Conservation (phyloP, 768 basidiomycete species). For the Suillus ampliporus region DNA sequence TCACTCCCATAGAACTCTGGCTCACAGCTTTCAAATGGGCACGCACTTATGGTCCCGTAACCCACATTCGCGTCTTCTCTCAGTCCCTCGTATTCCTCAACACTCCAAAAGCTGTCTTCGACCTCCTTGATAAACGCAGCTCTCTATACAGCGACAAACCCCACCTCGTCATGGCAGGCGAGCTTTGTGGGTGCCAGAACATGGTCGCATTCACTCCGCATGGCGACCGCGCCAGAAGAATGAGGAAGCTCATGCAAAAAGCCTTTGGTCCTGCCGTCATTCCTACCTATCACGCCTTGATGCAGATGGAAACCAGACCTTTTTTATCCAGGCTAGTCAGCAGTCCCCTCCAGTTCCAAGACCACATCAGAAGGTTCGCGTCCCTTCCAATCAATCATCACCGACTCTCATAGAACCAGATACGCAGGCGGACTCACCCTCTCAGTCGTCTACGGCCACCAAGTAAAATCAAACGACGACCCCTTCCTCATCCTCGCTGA, state of each 20-base stretch:
- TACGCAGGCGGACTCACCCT: slow-evolving; percentile 58
- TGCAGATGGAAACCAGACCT: slow-evolving; percentile 58
- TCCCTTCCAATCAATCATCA: too few relatives aligned
- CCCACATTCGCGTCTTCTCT: slow-evolving; percentile 68
- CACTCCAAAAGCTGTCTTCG: slow-evolving; percentile 59
- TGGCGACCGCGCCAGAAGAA: slow-evolving; percentile 64
- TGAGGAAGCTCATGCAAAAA: slow-evolving; percentile 69
- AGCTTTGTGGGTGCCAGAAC: slow-evolving; percentile 72
- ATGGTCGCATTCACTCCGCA: slow-evolving; percentile 77
- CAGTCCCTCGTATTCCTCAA: slow-evolving; percentile 73
- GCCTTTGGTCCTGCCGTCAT: slow-evolving; percentile 62
- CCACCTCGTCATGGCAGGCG: slow-evolving; percentile 68
- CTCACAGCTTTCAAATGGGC: slow-evolving; percentile 66
- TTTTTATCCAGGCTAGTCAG: slow-evolving; percentile 63
- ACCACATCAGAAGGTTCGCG: slow-evolving; percentile 41
- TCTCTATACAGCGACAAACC: slow-evolving; percentile 80
- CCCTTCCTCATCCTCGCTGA: slow-evolving; percentile 47
- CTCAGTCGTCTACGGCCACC: slow-evolving; percentile 70
- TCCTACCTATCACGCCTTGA: slow-evolving; percentile 60
- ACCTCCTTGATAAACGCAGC: slow-evolving; percentile 73
- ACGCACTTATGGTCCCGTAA: slow-evolving; percentile 56
- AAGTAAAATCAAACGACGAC: slow-evolving; percentile 46
- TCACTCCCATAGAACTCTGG: slow-evolving; percentile 69
- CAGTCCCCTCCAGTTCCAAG: slow-evolving; percentile 40
- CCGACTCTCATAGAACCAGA: slow-evolving; percentile 34